Conservation (phyloP, 1,284 basidiomycete genomes). For the Porogramme epimiltina region DNA sequence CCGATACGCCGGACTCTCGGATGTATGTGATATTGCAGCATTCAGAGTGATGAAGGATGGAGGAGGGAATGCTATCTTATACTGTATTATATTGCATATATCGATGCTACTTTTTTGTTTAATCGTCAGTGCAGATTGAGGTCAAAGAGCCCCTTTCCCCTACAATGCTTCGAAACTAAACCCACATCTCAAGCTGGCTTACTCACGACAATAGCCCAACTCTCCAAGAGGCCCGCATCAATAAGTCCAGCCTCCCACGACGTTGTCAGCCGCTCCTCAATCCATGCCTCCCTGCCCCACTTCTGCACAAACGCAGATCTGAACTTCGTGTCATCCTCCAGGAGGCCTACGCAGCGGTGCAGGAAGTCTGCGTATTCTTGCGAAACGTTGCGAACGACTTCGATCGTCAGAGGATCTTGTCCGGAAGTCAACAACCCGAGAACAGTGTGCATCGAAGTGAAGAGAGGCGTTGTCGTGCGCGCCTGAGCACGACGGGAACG, state of each 20-base stretch:
- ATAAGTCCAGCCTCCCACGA: constrained; percentile 57
- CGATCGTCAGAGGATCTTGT: constrained; percentile 33
- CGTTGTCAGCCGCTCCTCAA: constrained; percentile 47
- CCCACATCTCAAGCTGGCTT: constrained; percentile 3
- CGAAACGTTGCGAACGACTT: constrained; percentile 46
- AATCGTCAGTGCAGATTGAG: no score
- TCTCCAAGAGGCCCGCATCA: constrained; percentile 36
- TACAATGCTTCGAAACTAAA: background rate
- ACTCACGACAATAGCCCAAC: constrained; percentile 36
- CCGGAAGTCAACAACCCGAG: constrained; percentile 35
- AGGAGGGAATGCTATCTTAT: constrained; percentile 1
- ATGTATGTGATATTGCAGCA: constrained; percentile 19
- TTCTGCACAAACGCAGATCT: constrained; percentile 33
- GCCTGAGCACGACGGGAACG: constrained; percentile 12
- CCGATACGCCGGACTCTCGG: constrained; percentile 10
- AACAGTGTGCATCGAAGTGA: constrained; percentile 34
- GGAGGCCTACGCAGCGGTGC: constrained; percentile 27
- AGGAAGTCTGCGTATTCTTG: constrained; percentile 33
- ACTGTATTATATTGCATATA: constrained; percentile 9
- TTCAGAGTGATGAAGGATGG: background rate
- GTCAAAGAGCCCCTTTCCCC: background rate
- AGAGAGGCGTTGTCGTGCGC: constrained; percentile 34
- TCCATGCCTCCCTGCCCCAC: constrained; percentile 44
- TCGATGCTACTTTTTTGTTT: background rate
- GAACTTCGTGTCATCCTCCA: constrained; percentile 30